A percentile compares a stretch with the other conserved stretches of the same genome.
Evolutionary conservation across 2,329 filamentous ascomycete species (phyloP).

Genomic region (Fusarium sp.): DNA sequence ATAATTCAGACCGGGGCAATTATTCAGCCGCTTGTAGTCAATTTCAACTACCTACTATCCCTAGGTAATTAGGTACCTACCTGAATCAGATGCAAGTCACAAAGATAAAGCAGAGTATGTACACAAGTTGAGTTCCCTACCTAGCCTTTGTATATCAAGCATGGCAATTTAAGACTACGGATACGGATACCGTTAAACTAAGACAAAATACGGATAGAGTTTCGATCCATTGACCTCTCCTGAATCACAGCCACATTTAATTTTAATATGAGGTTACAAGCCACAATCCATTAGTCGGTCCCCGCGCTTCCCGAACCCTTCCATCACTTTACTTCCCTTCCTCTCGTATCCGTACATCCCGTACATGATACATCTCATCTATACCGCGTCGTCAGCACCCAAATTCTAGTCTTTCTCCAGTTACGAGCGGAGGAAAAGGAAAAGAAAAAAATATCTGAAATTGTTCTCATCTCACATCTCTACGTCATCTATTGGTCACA

Average conservation of each 20-base stretch:
- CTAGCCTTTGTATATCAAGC: not conserved
- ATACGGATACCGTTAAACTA: not conserved
- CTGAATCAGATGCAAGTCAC: not conserved
- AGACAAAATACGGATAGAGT: not conserved
- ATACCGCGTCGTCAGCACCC: conserved; percentile 9
- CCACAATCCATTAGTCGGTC: conserved; percentile 20
- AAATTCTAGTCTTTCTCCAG: not conserved
- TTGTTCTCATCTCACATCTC: not conserved
- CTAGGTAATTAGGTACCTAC: not conserved
- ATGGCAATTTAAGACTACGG: not conserved
- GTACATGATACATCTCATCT: conserved; percentile 3
- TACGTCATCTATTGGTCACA: not conserved
- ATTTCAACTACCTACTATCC: not conserved
- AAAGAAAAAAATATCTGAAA: not conserved
- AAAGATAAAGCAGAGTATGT: not conserved
- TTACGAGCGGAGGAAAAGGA: not conserved
- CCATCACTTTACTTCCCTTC: conserved; percentile 10
- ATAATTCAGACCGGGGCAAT: conserved; percentile 1
- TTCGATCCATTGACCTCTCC: not conserved
- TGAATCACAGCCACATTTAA: conserved; percentile 11
- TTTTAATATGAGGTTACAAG: not conserved
- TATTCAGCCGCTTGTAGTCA: conserved; percentile 17
- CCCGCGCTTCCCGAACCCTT: conserved; percentile 28
- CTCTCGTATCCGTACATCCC: not conserved
- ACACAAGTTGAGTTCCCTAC: not conserved